Conservation (phyloP, 441 rosid species). For the Mallotus japonicus region DNA sequence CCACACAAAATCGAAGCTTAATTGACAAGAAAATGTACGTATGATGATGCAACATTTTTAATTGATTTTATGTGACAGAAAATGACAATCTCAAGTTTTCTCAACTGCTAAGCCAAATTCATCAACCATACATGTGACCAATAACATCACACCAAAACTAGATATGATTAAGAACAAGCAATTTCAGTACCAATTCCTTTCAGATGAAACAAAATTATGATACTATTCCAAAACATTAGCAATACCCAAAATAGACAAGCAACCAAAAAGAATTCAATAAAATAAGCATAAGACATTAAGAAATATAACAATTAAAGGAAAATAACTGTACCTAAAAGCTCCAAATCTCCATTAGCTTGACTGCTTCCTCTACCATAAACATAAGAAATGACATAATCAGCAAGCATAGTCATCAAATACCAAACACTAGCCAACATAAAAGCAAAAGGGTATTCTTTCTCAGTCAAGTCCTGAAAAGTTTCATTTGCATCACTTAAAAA, state of each 20-base stretch:
- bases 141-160: not conserved
- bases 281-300: no score
- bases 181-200: not conserved
- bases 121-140: not conserved
- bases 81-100: not conserved
- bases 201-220: not conserved
- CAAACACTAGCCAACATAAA: slow-evolving; percentile 78
- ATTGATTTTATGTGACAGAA: not conserved
- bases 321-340: slow-evolving; percentile 46
- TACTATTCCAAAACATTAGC: not conserved
- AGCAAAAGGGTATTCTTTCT: slow-evolving; percentile 67
- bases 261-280: no score
- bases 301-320: no score
- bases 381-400: slow-evolving; percentile 53
- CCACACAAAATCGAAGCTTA: not conserved
- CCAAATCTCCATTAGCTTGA: slow-evolving; percentile 36
- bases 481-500: slow-evolving; percentile 75
- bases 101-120: not conserved
- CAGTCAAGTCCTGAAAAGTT: slow-evolving; percentile 59
- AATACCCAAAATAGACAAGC: no score
- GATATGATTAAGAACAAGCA: not conserved
- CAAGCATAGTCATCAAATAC: slow-evolving; percentile 66
- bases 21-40: not conserved
- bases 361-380: slow-evolving; percentile 42
- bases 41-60: not conserved